A percentile compares a stretch with the other conserved stretches of the same genome.
Conservation (phyloP, 1,284 basidiomycete genomes). For the Apiotrichum gamsii region DNA sequence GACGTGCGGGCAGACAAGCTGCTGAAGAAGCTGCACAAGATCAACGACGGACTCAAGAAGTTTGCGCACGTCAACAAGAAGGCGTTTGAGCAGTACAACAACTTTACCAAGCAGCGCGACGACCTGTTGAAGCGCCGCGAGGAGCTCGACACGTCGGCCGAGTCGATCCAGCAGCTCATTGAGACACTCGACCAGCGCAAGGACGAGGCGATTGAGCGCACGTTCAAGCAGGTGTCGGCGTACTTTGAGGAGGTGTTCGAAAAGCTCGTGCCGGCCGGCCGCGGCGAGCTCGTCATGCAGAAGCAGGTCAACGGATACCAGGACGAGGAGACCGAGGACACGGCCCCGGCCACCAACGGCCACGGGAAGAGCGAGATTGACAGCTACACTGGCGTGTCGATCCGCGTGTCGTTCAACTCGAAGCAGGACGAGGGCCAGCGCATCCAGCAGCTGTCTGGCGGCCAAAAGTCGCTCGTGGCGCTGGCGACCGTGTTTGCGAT, state of each 20-base stretch:
- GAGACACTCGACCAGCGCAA: constrained; percentile 92
- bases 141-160: constrained; percentile 81
- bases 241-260: constrained; percentile 98
- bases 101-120: constrained; percentile 95
- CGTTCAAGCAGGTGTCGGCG: constrained; percentile 94
- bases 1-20: constrained; percentile 74
- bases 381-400: constrained; percentile 93
- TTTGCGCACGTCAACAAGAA: constrained; percentile 99
- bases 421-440: constrained; percentile 92
- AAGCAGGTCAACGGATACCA: constrained; percentile 59
- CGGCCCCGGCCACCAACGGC: constrained; percentile 30
- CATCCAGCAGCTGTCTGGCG: constrained; percentile 95
- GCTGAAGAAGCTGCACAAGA: constrained; percentile 78
- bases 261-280: constrained; percentile 89
- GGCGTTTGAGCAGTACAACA: constrained; percentile 96
- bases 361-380: constrained; percentile 69
- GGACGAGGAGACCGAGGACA: constrained; percentile 45
- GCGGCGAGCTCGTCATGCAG: constrained; percentile 86
- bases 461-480: constrained; percentile 95
- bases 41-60: constrained; percentile 89
- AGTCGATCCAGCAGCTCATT: constrained; percentile 91
- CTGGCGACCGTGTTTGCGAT: constrained; percentile 96
- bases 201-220: constrained; percentile 96
- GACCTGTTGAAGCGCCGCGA: constrained; percentile 77
- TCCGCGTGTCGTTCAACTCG: constrained; percentile 98